Conservation (phyloP, 1,284 basidiomycete genomes). For the Trametes pubescens region DNA sequence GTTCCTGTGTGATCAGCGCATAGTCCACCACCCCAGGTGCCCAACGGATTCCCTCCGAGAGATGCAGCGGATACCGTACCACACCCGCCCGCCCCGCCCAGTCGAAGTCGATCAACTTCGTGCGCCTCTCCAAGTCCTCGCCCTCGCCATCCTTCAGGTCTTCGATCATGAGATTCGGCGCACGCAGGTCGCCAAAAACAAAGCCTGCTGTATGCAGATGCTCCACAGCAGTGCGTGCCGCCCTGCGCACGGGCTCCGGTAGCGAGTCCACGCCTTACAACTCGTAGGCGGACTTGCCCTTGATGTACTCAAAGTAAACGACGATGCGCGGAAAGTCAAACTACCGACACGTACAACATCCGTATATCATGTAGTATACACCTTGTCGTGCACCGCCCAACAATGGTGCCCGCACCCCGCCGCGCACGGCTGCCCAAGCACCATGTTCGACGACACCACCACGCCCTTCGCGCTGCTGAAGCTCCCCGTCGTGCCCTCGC, state of each 20-base stretch:
- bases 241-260: not conserved
- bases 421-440: slow-evolving; percentile 40
- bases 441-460: slow-evolving; percentile 19
- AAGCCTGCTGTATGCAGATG: slow-evolving; percentile 22
- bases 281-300: slow-evolving; percentile 7
- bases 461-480: slow-evolving; percentile 21
- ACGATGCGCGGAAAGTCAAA: not conserved
- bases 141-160: not conserved
- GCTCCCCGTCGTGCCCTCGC: slow-evolving; percentile 29
- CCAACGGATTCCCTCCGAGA: slow-evolving; percentile 4
- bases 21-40: not conserved
- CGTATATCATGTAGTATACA: not conserved
- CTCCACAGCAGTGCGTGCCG: slow-evolving; percentile 1
- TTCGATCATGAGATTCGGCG: slow-evolving; percentile 33
- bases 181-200: slow-evolving; percentile 36
- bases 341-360: not conserved
- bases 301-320: slow-evolving; percentile 15
- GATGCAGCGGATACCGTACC: slow-evolving; percentile 30
- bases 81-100: slow-evolving; percentile 35
- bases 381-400: slow-evolving; percentile 26
- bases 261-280: not conserved
- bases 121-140: slow-evolving; percentile 12
- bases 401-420: slow-evolving; percentile 46
- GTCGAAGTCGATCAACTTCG: slow-evolving; percentile 36
- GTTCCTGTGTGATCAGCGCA: slow-evolving; percentile 9